Percentiles rank a stretch among this genome's conserved stretches.
Conservation (phyloP, 345 rosid species). For the Rhodomyrtus tomentosa region DNA sequence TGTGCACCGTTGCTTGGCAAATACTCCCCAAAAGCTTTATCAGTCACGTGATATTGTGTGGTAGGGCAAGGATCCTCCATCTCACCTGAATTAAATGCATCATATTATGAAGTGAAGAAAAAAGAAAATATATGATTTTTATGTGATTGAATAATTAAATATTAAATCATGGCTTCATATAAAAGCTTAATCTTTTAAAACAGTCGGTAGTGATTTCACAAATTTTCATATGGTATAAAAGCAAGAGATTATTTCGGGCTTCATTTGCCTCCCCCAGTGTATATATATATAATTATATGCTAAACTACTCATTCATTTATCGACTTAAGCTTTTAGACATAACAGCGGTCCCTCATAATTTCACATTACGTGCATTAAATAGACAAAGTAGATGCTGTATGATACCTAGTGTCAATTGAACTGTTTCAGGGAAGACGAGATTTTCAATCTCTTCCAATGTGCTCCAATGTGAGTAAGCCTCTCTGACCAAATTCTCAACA, state of each 20-base stretch:
- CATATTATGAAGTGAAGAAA: not conserved
- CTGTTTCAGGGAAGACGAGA: constrained; percentile 11
- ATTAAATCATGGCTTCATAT: too few relatives aligned
- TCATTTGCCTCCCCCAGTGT: too few relatives aligned
- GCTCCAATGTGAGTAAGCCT: constrained; percentile 47
- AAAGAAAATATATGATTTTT: too few relatives aligned
- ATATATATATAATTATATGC: too few relatives aligned
- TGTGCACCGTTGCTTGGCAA: not conserved
- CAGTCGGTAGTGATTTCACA: too few relatives aligned
- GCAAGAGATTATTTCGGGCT: too few relatives aligned
- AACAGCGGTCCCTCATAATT: too few relatives aligned
- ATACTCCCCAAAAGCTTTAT: not conserved
- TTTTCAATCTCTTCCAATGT: constrained; percentile 36
- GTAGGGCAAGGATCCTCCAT: constrained; percentile 21
- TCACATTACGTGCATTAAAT: not conserved
- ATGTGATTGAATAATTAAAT: too few relatives aligned
- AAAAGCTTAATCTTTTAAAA: too few relatives aligned
- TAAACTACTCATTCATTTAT: too few relatives aligned
- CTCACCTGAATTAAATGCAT: constrained; percentile 14
- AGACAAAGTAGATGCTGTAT: not conserved
- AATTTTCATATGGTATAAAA: too few relatives aligned
- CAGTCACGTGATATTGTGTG: constrained; percentile 5
- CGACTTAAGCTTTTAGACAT: too few relatives aligned
- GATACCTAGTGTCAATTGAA: constrained; percentile 49
- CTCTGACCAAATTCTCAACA: constrained; percentile 35